Conservation (phyloP, 768 basidiomycete genomes). For the Hysterangium stoloniferum region DNA sequence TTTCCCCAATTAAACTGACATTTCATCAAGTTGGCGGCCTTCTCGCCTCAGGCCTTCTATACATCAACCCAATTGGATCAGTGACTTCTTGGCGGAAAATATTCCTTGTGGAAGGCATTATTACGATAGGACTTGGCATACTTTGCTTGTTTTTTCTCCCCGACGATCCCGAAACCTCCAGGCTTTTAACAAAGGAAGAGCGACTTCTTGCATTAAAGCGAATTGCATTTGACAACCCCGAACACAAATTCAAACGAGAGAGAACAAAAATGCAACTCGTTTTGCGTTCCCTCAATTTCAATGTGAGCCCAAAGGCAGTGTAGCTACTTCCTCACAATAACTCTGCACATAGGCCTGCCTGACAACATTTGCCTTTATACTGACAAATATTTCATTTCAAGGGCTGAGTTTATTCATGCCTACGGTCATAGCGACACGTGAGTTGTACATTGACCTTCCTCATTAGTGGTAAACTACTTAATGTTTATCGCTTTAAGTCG, state of each 20-base stretch:
- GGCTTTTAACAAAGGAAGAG: conserved; percentile 28
- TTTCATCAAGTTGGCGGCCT: conserved; percentile 30
- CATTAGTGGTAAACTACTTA: neutral
- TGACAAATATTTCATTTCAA: conserved; percentile 25
- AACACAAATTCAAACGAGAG: conserved; percentile 23
- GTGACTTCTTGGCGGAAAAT: conserved; percentile 34
- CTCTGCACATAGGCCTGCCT: conserved; percentile 15
- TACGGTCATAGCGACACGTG: conserved; percentile 37
- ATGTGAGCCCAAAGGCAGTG: conserved; percentile 17
- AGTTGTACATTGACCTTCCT: conserved; percentile 16
- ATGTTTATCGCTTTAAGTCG: conserved; percentile 17
- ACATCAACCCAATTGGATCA: conserved; percentile 23
- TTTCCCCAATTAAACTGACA: too few relatives aligned
- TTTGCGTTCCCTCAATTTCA: conserved; percentile 25
- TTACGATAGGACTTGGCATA: conserved; percentile 31
- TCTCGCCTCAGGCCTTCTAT: conserved; percentile 29
- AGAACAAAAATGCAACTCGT: conserved; percentile 25
- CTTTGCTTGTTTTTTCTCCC: conserved; percentile 30
- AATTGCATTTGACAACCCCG: conserved; percentile 29
- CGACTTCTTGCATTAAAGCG: conserved; percentile 28
- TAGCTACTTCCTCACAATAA: neutral
- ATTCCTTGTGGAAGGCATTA: conserved; percentile 36
- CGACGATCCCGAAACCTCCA: conserved; percentile 28
- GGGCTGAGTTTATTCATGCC: conserved; percentile 35
- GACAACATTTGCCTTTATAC: conserved; percentile 18